These are phyloP conservation scores for Aspergillus bridgeri DNA, from an alignment of 495 filamentous ascomycete species.

Conservation along the genomic window DNA sequence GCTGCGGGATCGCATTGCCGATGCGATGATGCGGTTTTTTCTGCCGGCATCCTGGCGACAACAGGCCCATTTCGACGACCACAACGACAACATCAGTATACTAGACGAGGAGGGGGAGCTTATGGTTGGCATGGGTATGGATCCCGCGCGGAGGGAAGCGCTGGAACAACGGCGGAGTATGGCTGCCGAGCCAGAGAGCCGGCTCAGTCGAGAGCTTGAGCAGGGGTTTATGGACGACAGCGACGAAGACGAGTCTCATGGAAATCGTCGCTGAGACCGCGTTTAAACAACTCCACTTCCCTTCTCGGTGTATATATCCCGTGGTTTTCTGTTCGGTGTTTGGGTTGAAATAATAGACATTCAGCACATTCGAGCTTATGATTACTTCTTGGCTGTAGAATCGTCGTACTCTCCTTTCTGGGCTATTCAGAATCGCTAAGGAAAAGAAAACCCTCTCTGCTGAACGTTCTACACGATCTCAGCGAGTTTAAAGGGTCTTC, in stretches of 20 bases:
- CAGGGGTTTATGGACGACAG: constrained; percentile 83
- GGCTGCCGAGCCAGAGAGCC: constrained; percentile 41
- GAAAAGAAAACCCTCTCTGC: too few species aligned
- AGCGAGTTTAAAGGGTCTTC: too few species aligned
- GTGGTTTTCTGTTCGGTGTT: neutral
- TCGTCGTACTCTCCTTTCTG: neutral
- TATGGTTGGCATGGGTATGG: constrained; percentile 57
- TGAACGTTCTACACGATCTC: too few species aligned
- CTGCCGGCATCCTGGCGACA: constrained; percentile 55
- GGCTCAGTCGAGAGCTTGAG: constrained; percentile 79
- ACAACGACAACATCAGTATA: constrained; percentile 62
- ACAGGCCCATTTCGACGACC: constrained; percentile 42
- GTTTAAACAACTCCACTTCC: neutral
- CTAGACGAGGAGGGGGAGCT: constrained; percentile 66
- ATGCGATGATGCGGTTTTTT: constrained; percentile 51
- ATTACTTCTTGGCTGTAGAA: neutral
- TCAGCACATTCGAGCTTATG: neutral
- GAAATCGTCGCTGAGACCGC: neutral
- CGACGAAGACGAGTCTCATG: constrained; percentile 52
- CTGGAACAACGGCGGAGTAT: constrained; percentile 44
- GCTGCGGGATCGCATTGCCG: constrained; percentile 58
- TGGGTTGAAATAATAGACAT: neutral
- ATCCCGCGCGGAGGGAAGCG: constrained; percentile 47
- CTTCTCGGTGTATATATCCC: neutral
- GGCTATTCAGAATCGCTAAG: too few species aligned